Conservation (phyloP, 345 rosid species). For the Populus tremula region DNA sequence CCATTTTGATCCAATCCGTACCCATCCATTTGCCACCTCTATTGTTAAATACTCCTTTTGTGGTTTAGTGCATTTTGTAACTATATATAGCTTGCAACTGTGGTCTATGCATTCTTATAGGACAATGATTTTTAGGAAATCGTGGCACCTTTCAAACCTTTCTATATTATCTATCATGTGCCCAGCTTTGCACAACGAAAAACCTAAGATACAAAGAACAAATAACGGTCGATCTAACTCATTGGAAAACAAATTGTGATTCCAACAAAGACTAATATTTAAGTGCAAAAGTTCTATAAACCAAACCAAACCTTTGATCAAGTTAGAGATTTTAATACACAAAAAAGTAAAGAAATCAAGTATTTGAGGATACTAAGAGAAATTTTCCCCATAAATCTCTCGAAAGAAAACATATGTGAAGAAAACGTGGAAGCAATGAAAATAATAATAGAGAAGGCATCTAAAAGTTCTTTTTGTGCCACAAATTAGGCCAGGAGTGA, state of each 20-base stretch:
- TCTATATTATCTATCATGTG: neutral
- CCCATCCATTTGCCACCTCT: no score
- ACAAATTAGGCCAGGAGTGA: neutral
- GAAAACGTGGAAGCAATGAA: neutral
- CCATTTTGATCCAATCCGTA: no score
- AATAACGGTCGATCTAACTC: neutral
- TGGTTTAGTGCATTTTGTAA: no score
- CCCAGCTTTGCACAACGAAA: neutral
- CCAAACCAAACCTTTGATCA: neutral
- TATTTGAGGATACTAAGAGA: neutral
- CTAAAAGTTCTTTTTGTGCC: neutral
- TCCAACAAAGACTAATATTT: neutral
- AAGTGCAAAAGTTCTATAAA: neutral
- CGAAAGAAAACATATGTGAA: neutral
- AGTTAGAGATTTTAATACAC: neutral
- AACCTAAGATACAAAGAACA: neutral
- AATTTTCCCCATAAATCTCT: neutral
- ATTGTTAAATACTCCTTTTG: no score
- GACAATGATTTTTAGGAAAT: neutral
- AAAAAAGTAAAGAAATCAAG: neutral
- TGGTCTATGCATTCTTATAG: neutral
- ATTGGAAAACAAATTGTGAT: neutral
- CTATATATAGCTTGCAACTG: no score
- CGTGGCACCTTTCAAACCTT: neutral
- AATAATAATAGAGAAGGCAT: neutral